Conservation (phyloP, 2,329 filamentous ascomycete species). For the Botrytis medusae region DNA sequence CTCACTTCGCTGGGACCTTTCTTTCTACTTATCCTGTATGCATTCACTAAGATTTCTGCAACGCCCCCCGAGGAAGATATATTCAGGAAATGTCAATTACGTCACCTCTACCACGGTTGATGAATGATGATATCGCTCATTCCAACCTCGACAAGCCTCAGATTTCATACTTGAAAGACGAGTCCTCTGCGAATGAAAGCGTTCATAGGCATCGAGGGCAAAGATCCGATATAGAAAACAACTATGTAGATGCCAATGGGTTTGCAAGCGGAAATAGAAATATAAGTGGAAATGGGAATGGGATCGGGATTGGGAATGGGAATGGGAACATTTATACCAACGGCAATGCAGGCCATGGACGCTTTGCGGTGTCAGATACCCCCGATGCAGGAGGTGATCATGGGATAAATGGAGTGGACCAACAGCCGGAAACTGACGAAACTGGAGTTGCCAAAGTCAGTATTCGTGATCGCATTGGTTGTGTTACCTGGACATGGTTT, state of each 20-base stretch:
- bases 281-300: not conserved
- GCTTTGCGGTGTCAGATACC: not conserved
- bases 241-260: conserved; percentile 18
- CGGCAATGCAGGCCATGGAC: conserved; percentile 10
- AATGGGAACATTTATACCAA: conserved; percentile 22
- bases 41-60: conserved; percentile 49
- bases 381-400: not conserved
- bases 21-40: conserved; percentile 49
- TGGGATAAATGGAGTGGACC: conserved; percentile 6
- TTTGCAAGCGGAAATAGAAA: conserved; percentile 16
- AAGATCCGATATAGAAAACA: conserved; percentile 18
- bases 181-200: not conserved
- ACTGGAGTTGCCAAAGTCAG: conserved; percentile 41
- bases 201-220: not conserved
- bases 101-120: conserved; percentile 36
- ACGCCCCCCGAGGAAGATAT: conserved; percentile 48
- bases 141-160: conserved; percentile 41
- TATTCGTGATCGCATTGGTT: conserved; percentile 52
- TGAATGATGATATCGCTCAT: conserved; percentile 31
- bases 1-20: conserved; percentile 51
- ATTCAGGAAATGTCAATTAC: conserved; percentile 42
- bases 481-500: conserved; percentile 71
- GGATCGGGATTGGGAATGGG: conserved; percentile 18
- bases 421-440: conserved; percentile 19
- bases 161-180: not conserved